Conservation (phyloP, 2,329 filamentous ascomycete genomes). For the Purpureocillium lavendulum region DNA sequence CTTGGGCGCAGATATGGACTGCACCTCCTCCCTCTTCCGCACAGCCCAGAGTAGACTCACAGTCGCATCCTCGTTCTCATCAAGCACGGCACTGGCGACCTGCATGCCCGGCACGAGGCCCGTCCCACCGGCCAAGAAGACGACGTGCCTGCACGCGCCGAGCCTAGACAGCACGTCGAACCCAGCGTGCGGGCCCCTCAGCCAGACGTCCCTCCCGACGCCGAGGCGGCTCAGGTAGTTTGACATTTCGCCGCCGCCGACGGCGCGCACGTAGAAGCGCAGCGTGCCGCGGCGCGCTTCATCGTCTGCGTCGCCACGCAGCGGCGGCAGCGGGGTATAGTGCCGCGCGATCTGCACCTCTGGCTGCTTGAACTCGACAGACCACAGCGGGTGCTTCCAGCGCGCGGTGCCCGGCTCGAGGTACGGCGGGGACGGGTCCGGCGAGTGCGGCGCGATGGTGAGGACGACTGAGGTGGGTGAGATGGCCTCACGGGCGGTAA, state of each 20-base stretch:
- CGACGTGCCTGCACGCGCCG: constrained; percentile 33
- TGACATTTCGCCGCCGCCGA: constrained; percentile 78
- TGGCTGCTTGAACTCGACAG: constrained; percentile 89
- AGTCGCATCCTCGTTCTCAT: constrained; percentile 17
- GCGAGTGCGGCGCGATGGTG: constrained; percentile 42
- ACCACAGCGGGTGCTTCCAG: constrained; percentile 61
- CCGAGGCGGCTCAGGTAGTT: constrained; percentile 63
- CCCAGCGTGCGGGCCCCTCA: constrained; percentile 72
- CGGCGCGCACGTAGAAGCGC: constrained; percentile 69
- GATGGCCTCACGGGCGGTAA: constrained; percentile 52
- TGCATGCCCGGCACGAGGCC: constrained; percentile 88
- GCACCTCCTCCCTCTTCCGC: constrained; percentile 47
- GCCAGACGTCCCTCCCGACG: constrained; percentile 56
- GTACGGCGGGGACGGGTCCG: constrained; percentile 18
- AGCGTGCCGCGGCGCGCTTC: constrained; percentile 35
- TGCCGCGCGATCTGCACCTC: constrained; percentile 84
- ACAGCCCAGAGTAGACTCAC: constrained; percentile 80
- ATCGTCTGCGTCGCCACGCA: constrained; percentile 15
- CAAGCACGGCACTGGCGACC: constrained; percentile 55
- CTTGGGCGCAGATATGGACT: constrained; percentile 7
- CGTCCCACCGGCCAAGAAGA: constrained; percentile 88
- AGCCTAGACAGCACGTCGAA: constrained; percentile 38
- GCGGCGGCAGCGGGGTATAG: constrained; percentile 77
- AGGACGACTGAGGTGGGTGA: constrained; percentile 63
- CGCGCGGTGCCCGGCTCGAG: constrained; percentile 12